These are phyloP conservation scores for Coemansia javaensis DNA, from an alignment of 192 early-diverging fungal species.

Conservation along the genomic window DNA sequence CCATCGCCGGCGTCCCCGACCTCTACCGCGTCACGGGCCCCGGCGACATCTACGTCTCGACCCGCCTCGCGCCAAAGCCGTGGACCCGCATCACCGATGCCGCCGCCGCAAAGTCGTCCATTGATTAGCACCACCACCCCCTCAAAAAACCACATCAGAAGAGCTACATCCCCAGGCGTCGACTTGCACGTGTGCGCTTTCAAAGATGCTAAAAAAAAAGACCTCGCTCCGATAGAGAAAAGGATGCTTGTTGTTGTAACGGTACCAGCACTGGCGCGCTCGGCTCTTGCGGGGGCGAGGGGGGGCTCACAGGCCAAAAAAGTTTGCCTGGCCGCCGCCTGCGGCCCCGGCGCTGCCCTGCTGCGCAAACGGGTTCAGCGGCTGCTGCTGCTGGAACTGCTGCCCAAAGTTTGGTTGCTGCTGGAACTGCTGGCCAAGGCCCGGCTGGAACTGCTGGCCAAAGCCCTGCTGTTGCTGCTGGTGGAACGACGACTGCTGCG, in stretches of 20 bases:
- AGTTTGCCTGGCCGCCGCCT: slow-evolving; percentile 27
- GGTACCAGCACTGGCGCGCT: not conserved
- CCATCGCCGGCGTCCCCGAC: slow-evolving; percentile 44
- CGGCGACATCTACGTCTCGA: slow-evolving; percentile 43
- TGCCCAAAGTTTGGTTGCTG: not conserved
- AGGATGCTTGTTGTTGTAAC: not conserved
- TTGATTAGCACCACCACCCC: not conserved
- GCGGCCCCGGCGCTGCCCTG: slow-evolving; percentile 3
- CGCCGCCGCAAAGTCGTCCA: slow-evolving; percentile 29
- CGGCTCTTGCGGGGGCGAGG: not conserved
- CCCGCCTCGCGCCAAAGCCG: slow-evolving; percentile 34
- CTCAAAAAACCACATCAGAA: too few species aligned
- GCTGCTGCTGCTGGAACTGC: slow-evolving; percentile 28
- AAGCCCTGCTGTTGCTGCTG: not conserved
- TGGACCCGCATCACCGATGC: slow-evolving; percentile 30
- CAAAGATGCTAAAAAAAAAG: not conserved
- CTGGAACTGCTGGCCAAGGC: too few species aligned
- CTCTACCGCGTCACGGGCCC: slow-evolving; percentile 43
- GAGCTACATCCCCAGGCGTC: too few species aligned
- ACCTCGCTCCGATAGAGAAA: not conserved
- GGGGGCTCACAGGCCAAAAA: slow-evolving; percentile 30
- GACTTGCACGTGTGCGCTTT: not conserved
- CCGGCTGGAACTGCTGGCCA: not conserved
- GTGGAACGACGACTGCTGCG: not conserved
- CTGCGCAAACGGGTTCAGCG: slow-evolving; percentile 41